Evolutionary conservation across 2,329 filamentous ascomycete species (phyloP).

Genomic region (Fusarium papillatum): DNA sequence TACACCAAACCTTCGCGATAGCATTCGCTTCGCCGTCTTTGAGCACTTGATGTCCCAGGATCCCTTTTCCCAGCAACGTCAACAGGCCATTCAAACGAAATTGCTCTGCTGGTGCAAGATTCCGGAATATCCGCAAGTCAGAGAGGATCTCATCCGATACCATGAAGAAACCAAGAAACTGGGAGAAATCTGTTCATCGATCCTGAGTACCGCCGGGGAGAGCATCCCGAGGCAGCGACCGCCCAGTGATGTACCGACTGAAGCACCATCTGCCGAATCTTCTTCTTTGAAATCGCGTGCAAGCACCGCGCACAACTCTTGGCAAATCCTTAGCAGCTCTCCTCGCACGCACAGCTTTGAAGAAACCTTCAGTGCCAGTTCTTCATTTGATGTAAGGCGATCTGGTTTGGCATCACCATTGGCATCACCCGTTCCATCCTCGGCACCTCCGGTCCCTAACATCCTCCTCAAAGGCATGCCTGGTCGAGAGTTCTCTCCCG

Average conservation of each 20-base stretch:
- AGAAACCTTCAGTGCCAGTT: constrained; percentile 14
- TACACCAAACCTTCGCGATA: constrained; percentile 49
- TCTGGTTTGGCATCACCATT: neutral
- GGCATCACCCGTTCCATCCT: neutral
- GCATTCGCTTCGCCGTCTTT: constrained; percentile 51
- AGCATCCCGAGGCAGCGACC: neutral
- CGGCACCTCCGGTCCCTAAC: constrained; percentile 33
- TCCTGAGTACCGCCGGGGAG: constrained; percentile 37
- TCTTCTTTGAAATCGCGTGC: constrained; percentile 16
- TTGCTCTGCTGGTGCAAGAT: constrained; percentile 51
- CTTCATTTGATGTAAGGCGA: constrained; percentile 10
- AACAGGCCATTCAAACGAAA: constrained; percentile 45
- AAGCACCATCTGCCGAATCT: constrained; percentile 15
- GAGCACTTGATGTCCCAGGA: constrained; percentile 49
- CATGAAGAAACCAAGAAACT: constrained; percentile 51
- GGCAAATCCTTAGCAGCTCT: constrained; percentile 2
- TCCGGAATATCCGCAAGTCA: constrained; percentile 46
- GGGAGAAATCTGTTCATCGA: constrained; percentile 46
- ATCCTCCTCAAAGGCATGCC: constrained; percentile 61
- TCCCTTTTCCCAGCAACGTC: constrained; percentile 30
- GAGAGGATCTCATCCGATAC: constrained; percentile 48
- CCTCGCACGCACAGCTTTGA: constrained; percentile 17
- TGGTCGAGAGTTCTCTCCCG: constrained; percentile 53
- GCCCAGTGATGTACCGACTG: neutral
- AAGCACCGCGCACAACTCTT: constrained; percentile 21